Evolutionary conservation across 495 filamentous ascomycete species (phyloP).

Genomic region (Penicillium coffeae): DNA sequence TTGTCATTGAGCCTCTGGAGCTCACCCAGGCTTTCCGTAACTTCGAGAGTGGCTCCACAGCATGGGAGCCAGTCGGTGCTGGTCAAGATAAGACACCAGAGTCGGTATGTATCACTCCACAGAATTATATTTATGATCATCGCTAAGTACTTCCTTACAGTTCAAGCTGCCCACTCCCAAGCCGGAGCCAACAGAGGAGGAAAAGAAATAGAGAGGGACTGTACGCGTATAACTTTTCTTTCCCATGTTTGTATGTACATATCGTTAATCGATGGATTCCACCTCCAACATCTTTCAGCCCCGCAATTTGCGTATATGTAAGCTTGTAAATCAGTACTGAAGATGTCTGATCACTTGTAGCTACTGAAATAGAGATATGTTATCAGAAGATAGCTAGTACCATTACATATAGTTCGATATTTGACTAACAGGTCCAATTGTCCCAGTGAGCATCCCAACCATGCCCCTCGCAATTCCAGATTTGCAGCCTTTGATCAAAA

Average conservation of each 20-base stretch:
- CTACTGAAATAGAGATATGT: too few relatives aligned
- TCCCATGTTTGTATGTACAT: constrained; percentile 45
- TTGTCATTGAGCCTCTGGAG: constrained; percentile 95
- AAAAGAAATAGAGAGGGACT: constrained; percentile 75
- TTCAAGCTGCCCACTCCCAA: constrained; percentile 96
- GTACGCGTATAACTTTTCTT: constrained; percentile 38
- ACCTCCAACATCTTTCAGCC: background rate
- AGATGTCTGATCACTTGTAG: too few relatives aligned
- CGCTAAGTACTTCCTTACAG: constrained; percentile 19
- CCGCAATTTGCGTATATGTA: too few relatives aligned
- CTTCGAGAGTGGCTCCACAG: constrained; percentile 77
- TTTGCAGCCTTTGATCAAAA: too few relatives aligned
- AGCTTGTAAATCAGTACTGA: too few relatives aligned
- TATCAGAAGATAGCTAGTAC: too few relatives aligned
- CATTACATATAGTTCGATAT: too few relatives aligned
- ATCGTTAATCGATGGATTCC: constrained; percentile 36
- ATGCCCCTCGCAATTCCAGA: background rate
- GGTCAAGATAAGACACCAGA: constrained; percentile 80
- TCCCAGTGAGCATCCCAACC: background rate
- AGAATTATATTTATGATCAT: background rate
- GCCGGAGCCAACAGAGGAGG: constrained; percentile 85
- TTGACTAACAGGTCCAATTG: too few relatives aligned
- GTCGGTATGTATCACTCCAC: constrained; percentile 42
- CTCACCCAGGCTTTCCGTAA: constrained; percentile 99
- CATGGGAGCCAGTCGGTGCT: constrained; percentile 84